A percentile compares a stretch with the other conserved stretches of the same genome.
Evolutionary conservation across 305 asterid species (phyloP).

Genomic region (Fraxinus albicans): DNA sequence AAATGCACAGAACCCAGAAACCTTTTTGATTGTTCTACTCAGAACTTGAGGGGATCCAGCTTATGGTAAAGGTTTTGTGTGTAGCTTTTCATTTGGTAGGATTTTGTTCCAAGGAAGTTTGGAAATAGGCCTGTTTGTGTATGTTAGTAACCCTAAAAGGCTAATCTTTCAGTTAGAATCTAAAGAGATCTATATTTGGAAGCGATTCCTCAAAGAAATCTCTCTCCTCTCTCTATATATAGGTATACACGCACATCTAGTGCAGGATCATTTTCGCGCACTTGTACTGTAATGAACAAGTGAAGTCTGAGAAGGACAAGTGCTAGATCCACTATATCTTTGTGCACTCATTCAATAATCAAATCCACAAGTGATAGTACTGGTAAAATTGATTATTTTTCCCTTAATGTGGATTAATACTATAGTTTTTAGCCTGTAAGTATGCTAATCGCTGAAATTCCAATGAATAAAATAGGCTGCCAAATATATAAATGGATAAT

Average conservation of each 20-base stretch:
- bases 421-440: not conserved
- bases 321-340: conserved; percentile 44
- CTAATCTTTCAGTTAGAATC: conserved; percentile 21
- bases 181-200: conserved; percentile 13
- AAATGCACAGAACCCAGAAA: not conserved
- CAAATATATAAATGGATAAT: not conserved
- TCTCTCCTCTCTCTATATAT: not conserved
- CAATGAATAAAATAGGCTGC: not conserved
- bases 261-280: conserved; percentile 23
- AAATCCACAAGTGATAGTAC: conserved; percentile 1
- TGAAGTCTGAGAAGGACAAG: conserved; percentile 41
- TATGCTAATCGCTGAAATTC: not conserved
- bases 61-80: not conserved
- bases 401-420: not conserved
- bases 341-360: conserved; percentile 1
- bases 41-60: conserved; percentile 2
- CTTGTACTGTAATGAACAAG: conserved; percentile 30
- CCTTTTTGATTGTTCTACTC: conserved; percentile 2
- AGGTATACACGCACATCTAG: conserved; percentile 1
- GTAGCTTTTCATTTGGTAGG: not conserved
- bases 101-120: conserved; percentile 24
- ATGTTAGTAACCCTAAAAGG: conserved; percentile 19
- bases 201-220: not conserved
- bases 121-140: conserved; percentile 11
- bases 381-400: conserved; percentile 2